Evolutionary conservation across 2,329 filamentous ascomycete species (phyloP).

Genomic region (Hypoxylon sp.): DNA sequence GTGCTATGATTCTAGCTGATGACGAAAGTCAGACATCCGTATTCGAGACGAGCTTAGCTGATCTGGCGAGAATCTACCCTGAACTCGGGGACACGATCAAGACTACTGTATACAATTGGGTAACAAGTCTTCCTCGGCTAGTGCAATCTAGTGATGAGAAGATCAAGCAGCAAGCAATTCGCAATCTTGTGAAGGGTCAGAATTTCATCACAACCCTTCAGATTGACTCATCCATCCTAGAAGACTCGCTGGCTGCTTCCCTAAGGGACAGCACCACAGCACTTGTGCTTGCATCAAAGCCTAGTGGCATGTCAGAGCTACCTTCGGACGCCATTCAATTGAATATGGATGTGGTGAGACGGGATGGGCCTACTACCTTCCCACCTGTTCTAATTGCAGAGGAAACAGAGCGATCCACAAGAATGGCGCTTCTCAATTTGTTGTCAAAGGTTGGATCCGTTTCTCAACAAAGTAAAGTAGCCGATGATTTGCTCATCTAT

Average conservation of each 20-base stretch:
- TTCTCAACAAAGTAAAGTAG: conserved; percentile 72
- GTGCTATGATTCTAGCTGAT: conserved; percentile 77
- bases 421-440: conserved; percentile 71
- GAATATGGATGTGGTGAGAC: conserved; percentile 49
- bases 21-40: conserved; percentile 61
- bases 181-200: conserved; percentile 82
- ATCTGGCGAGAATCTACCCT: conserved; percentile 74
- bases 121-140: conserved; percentile 81
- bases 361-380: conserved; percentile 60
- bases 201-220: conserved; percentile 74
- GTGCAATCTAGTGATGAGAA: conserved; percentile 89
- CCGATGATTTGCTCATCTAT: conserved; percentile 75
- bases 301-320: conserved; percentile 54
- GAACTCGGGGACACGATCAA: conserved; percentile 76
- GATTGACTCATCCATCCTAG: conserved; percentile 75
- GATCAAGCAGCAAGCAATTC: conserved; percentile 79
- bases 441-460: conserved; percentile 69
- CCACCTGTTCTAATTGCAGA: conserved; percentile 73
- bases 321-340: conserved; percentile 52
- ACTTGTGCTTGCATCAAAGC: conserved; percentile 56
- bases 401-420: conserved; percentile 76
- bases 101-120: conserved; percentile 83
- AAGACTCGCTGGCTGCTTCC: conserved; percentile 75
- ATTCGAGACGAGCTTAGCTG: conserved; percentile 67
- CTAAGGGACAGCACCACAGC: conserved; percentile 80